phyloP scores from a whole-genome alignment of 179 eudicot species.

The Gypsophila paniculata region DNA sequence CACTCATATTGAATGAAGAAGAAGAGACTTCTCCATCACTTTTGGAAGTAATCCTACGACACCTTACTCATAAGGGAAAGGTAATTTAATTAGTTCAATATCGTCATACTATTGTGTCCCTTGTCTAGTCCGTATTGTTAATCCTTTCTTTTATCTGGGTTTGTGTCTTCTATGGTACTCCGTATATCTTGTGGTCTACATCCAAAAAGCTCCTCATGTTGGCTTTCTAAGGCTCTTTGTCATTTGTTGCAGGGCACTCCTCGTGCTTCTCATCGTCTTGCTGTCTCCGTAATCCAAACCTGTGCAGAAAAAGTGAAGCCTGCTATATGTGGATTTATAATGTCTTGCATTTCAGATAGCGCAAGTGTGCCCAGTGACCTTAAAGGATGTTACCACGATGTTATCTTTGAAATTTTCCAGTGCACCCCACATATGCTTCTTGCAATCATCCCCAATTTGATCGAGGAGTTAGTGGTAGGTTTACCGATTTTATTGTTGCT shows the following conservation, averaged over 20 bases:
- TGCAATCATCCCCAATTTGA: conserved; percentile 66
- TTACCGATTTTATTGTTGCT: conserved; percentile 7
- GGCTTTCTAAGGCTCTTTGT: conserved; percentile 9
- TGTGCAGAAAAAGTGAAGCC: conserved; percentile 58
- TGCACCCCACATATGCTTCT: conserved; percentile 64
- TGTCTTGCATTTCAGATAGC: conserved; percentile 62
- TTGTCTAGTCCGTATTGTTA: not conserved
- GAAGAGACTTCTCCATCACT: conserved; percentile 51
- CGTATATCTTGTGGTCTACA: no score
- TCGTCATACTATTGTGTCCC: not conserved
- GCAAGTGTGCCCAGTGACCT: conserved; percentile 51
- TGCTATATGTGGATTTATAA: conserved; percentile 56
- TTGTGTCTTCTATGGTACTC: not conserved
- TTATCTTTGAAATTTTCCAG: conserved; percentile 54
- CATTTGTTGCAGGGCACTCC: conserved; percentile 46
- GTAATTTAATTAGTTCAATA: conserved; percentile 31
- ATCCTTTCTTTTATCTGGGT: not conserved
- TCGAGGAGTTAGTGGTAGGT: conserved; percentile 69
- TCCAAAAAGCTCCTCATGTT: not conserved
- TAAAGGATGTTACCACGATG: conserved; percentile 73
- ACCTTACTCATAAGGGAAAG: conserved; percentile 61
- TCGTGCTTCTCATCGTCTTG: conserved; percentile 61
- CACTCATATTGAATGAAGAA: conserved; percentile 54
- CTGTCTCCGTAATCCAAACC: conserved; percentile 55
- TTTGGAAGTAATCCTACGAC: conserved; percentile 57